Evolutionary conservation across 176 grass and related monocot species (phyloP).

Genomic region (Canna indica): DNA sequence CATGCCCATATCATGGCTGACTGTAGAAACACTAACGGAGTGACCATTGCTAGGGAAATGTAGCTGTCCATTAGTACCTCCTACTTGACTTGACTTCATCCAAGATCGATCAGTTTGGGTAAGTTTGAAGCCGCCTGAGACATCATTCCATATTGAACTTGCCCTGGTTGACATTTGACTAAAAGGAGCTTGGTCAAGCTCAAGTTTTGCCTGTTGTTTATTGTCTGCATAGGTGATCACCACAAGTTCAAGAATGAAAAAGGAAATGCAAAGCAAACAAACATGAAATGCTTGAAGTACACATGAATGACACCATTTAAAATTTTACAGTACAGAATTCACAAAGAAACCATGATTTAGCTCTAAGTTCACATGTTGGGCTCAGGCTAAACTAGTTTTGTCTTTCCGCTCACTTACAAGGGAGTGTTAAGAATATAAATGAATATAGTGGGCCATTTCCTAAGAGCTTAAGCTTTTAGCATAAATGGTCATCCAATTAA

Average conservation of each 20-base stretch:
- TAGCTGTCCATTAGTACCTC: neutral
- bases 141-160: constrained; percentile 16
- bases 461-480: neutral
- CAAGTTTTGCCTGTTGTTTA: neutral
- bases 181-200: neutral
- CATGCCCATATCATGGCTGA: constrained; percentile 38
- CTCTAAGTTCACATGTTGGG: neutral
- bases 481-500: neutral
- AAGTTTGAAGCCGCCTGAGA: constrained; percentile 4
- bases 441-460: neutral
- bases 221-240: neutral
- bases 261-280: neutral
- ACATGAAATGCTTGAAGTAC: neutral
- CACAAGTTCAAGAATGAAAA: neutral
- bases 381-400: too few species aligned
- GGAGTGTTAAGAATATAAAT: too few species aligned
- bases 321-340: neutral
- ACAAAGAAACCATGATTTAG: neutral
- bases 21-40: constrained; percentile 27
- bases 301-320: neutral
- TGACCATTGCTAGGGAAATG: constrained; percentile 25
- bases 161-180: neutral
- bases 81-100: neutral
- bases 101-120: constrained; percentile 2
- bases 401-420: too few species aligned